These are phyloP conservation scores for Zygotorulaspora florentina DNA, from an alignment of 805 yeast genomes.

Conservation along the genomic window DNA sequence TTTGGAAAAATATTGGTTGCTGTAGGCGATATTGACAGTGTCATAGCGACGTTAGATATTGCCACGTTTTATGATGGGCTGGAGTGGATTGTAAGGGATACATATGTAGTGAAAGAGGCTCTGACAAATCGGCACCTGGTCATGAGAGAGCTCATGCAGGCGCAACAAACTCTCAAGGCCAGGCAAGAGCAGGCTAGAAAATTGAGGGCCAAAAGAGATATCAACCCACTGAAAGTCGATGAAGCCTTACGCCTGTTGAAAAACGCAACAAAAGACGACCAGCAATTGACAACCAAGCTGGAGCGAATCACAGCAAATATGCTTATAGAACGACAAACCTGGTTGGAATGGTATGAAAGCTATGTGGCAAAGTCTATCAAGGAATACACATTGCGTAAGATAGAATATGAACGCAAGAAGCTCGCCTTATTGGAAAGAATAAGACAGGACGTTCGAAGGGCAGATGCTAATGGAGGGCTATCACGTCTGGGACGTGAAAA, in stretches of 20 bases:
- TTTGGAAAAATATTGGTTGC: slow-evolving; percentile 63
- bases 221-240: slow-evolving; percentile 84
- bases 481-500: slow-evolving; percentile 60
- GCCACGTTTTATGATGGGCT: slow-evolving; percentile 77
- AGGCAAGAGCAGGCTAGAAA: slow-evolving; percentile 69
- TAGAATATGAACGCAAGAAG: slow-evolving; percentile 82
- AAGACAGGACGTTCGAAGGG: slow-evolving; percentile 66
- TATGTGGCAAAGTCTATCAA: slow-evolving; percentile 53
- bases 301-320: slow-evolving; percentile 82
- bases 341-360: slow-evolving; percentile 53
- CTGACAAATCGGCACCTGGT: slow-evolving; percentile 86
- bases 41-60: slow-evolving; percentile 65
- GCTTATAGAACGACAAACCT: slow-evolving; percentile 57
- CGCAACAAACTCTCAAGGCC: slow-evolving; percentile 67
- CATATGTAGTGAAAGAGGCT: slow-evolving; percentile 86
- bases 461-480: slow-evolving; percentile 75
- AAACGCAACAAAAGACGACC: slow-evolving; percentile 70
- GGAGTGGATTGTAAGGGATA: slow-evolving; percentile 60
- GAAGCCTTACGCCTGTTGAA: slow-evolving; percentile 81
- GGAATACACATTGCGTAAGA: slow-evolving; percentile 60
- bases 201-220: slow-evolving; percentile 64
- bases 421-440: slow-evolving; percentile 67
- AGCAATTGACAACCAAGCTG: slow-evolving; percentile 69
- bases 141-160: slow-evolving; percentile 81
- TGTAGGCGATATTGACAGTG: slow-evolving; percentile 71